Base-by-base conservation (phyloP, 345 rosid genomes). In the Abelmoschus esculentus region DNA sequence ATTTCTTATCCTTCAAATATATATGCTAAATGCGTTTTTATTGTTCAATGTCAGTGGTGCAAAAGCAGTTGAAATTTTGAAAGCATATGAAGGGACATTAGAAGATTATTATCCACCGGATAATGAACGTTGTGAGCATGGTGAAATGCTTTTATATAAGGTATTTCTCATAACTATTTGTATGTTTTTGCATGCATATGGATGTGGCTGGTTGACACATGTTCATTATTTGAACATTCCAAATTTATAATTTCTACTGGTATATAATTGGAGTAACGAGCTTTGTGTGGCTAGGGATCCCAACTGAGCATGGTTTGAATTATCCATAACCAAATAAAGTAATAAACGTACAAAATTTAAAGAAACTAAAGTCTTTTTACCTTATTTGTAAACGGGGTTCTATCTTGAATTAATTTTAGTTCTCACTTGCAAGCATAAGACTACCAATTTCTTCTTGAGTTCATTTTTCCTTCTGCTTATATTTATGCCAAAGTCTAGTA, bases 101-200 rank as follows among this genome's bases (percentile, higher is more conserved):
- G 99, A 96, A 75, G 99, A 90, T 83, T 98, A 90, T 82, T 83
- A 89, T 78, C 99, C 99, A 47, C 99, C 99, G 1, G 99, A 92
- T 63, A 92, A 89, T 83, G 99, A 96, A 80, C 91, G 89, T 11
- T 81, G 87, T 74, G 98, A 92, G 74, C 98, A 92, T 78, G 89
- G 97, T 59, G 99, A 96, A 85, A 92, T 96, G 99, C 95, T 92
- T 75, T 77, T 92, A 55, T 96, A 96, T 76, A 96, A 96, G 99
- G 99, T 96, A 83, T 62, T 46, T 11, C 7, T 52, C 13, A 11
- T 32, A 14, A 36, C 52, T 57, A 26, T 5, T 49, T 66, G 36
- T 19, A 18, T 66, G 13, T 29, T 66, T 47, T 47, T 66, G 40
- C 55, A 11, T 65, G 54, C 69, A 46, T 4, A 14, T 66, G 57